Base-by-base conservation (phyloP, 306 rosid species). In the Albizia julibrissin region DNA sequence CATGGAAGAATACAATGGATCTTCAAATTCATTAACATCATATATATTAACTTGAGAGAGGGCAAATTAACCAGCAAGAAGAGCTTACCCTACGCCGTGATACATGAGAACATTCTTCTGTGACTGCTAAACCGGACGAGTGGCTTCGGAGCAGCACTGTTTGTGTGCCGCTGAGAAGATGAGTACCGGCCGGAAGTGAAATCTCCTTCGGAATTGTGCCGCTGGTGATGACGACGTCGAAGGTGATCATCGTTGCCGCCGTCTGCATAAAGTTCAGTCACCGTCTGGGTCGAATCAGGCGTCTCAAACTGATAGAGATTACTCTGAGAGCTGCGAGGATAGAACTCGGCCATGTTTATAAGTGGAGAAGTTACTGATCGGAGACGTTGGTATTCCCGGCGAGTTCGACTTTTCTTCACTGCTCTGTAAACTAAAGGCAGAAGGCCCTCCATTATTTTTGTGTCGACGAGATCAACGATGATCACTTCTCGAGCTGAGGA, bases 391-490 rank as follows among this genome's bases (percentile, higher is more conserved):
- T 87, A 87, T 6, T 82, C 78, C 5, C 86, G 24, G 78, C 86
- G 56, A 8, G 80, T 87, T 67, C 22, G 73, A 80, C 72, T 84
- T 65, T 16, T 87, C 86, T 82, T 87, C 39, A 87, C 52, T 54
- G 86, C 90, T 84, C 54, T 87, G 66, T 1, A 75, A 52, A 87
- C 80, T 72, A 87, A 34, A 71, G 90, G 90, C 4, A 87, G 43
- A 82, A 87, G 83, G 79, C 90, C 90, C 69, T 87, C 90, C 90
- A 87, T 85, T 44, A 84, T 85, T 44, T 37, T 16, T 34, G 67
- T 6, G 59, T 6, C 59, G 16, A 24, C 14, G 65, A 59, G 46
- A 44, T 44, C 9, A 9, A 46, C 40, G 12, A 21, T 2, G 13
- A 1, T 6, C 2, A 18, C 29, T 18, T 1, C 13, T 62, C 62